A percentile compares a stretch with the other conserved stretches of the same genome.
Conservation (phyloP, 495 filamentous ascomycete species). For the Hyaloscypha hepaticicola region DNA sequence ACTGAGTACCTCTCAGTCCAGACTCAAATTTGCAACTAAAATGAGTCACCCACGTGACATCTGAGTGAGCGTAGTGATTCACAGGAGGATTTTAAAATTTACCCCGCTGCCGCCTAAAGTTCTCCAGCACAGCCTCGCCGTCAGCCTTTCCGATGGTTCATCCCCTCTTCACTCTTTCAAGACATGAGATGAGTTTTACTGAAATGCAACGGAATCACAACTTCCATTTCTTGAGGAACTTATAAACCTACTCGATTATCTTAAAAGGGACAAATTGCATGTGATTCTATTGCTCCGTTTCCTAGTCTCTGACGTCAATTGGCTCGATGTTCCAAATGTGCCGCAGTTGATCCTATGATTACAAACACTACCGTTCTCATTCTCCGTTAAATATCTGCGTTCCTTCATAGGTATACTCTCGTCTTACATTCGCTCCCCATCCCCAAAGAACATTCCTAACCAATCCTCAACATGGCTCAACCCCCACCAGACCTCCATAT, state of each 20-base stretch:
- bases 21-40: background rate
- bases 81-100: background rate
- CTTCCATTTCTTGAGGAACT: background rate
- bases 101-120: background rate
- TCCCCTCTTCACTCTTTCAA: background rate
- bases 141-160: slow-evolving; percentile 4
- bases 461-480: slow-evolving; percentile 21
- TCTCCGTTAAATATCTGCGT: too few species aligned
- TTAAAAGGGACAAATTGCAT: background rate
- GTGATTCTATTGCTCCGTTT: too few species aligned
- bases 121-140: slow-evolving; percentile 4
- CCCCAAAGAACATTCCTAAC: background rate
- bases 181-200: background rate
- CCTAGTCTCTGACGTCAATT: slow-evolving; percentile 7
- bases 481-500: slow-evolving; percentile 43
- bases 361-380: too few species aligned
- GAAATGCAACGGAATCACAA: too few species aligned
- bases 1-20: background rate
- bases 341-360: too few species aligned
- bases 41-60: background rate
- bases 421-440: background rate
- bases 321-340: background rate
- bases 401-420: background rate
- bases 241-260: background rate
- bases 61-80: background rate